phyloP scores from a whole-genome alignment of 768 basidiomycete genomes.

The Kwoniella bestiolae region DNA sequence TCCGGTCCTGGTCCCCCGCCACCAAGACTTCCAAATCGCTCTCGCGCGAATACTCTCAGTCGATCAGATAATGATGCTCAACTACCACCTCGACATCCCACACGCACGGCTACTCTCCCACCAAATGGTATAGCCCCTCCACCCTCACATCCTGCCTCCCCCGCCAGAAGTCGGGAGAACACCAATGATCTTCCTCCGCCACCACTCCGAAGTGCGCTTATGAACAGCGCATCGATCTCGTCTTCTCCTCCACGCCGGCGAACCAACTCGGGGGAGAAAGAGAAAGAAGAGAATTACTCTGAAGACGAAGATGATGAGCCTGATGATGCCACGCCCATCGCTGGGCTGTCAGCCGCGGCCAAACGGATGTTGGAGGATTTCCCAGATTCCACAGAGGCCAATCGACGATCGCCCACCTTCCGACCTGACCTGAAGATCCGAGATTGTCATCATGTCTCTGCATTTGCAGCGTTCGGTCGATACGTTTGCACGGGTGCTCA shows the following conservation, averaged over 20 bases:
- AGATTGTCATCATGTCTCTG: conserved; percentile 42
- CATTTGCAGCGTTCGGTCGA: conserved; percentile 57
- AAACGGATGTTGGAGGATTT: conserved; percentile 56
- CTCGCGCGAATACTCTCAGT: conserved; percentile 18
- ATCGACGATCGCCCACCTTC: conserved; percentile 58
- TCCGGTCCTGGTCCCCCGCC: conserved; percentile 16
- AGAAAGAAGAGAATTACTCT: conserved; percentile 34
- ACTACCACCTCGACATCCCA: conserved; percentile 32
- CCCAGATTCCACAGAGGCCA: conserved; percentile 60
- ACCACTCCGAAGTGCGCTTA: conserved; percentile 33
- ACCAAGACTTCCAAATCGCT: conserved; percentile 20
- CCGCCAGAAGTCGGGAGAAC: conserved; percentile 20
- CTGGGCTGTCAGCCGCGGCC: conserved; percentile 29
- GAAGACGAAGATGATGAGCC: conserved; percentile 53
- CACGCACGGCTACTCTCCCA: conserved; percentile 17
- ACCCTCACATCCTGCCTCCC: conserved; percentile 16
- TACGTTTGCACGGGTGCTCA: conserved; percentile 55
- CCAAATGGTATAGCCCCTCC: conserved; percentile 11
- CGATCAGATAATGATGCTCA: conserved; percentile 11
- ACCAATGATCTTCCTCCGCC: conserved; percentile 41
- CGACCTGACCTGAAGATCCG: conserved; percentile 48
- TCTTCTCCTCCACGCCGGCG: conserved; percentile 32
- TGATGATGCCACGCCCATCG: conserved; percentile 22
- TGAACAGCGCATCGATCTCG: conserved; percentile 17
- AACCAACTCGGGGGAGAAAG: conserved; percentile 14